Conservation (phyloP, 169 alveolate genomes). For the Amoebophrya sp. region DNA sequence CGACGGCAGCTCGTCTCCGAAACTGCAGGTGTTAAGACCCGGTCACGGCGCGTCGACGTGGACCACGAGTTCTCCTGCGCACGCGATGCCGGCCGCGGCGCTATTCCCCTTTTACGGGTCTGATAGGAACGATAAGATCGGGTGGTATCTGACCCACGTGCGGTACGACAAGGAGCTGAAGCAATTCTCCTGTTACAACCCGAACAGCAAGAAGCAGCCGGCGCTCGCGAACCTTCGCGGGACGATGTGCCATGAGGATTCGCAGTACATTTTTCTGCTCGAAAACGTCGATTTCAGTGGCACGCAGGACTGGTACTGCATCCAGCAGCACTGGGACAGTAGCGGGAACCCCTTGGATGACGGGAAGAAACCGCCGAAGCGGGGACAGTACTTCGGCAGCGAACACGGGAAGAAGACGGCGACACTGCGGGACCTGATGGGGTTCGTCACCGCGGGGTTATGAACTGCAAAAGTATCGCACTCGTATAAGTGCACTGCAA, state of each 20-base stretch:
- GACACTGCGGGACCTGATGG: neutral
- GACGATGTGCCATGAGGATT: neutral
- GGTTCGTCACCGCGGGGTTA: neutral
- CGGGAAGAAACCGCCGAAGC: too few relatives aligned
- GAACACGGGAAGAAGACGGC: neutral
- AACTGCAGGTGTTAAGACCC: neutral
- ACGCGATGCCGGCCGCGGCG: neutral
- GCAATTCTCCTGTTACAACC: neutral
- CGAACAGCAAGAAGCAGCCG: neutral
- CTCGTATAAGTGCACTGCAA: too few relatives aligned
- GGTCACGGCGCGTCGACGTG: neutral
- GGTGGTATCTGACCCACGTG: neutral
- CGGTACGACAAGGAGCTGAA: neutral
- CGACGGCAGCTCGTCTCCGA: neutral
- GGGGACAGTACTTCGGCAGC: neutral
- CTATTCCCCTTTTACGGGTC: neutral
- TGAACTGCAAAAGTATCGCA: too few relatives aligned
- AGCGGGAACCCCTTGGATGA: too few relatives aligned
- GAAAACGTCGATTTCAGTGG: neutral
- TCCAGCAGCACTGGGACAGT: slow-evolving; percentile 17
- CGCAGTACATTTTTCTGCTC: neutral
- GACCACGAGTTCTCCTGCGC: neutral
- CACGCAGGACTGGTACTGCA: neutral
- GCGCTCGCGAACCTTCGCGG: neutral
- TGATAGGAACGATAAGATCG: neutral